Evolutionary conservation across 169 alveolate genomes (phyloP).

Genomic region (Babesia gibsoni): DNA sequence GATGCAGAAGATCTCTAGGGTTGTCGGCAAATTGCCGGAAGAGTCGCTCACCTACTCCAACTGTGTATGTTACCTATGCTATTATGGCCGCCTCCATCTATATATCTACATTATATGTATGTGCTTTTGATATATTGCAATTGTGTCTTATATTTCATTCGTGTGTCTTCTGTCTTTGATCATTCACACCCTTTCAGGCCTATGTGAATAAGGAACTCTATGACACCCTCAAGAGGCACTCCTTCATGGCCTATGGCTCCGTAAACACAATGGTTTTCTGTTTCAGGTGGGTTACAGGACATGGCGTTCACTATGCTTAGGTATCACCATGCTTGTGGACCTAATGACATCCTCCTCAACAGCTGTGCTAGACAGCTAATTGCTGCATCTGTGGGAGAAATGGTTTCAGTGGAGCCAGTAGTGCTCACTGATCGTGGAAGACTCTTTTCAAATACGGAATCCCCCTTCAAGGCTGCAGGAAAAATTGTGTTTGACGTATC

Average conservation of each 20-base stretch:
- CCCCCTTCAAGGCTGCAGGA: conserved; percentile 50
- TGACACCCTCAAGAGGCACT: conserved; percentile 27
- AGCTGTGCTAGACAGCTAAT: conserved; percentile 60
- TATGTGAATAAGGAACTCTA: conserved; percentile 57
- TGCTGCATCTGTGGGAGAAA: conserved; percentile 48
- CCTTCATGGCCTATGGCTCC: conserved; percentile 59
- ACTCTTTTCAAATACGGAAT: not conserved
- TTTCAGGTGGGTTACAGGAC: conserved; percentile 23
- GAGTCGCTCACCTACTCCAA: conserved; percentile 63
- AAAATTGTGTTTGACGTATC: conserved; percentile 52
- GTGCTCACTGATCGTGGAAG: conserved; percentile 1
- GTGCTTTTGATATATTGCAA: not conserved
- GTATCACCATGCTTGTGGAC: conserved; percentile 47
- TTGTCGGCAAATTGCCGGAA: conserved; percentile 62
- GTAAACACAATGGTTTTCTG: conserved; percentile 59
- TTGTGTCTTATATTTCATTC: not conserved
- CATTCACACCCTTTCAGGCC: conserved; percentile 47
- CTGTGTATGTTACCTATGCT: conserved; percentile 41
- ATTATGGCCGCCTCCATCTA: not conserved
- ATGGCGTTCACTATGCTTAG: not conserved
- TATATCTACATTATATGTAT: not conserved
- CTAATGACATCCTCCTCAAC: conserved; percentile 49
- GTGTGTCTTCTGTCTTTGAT: no score
- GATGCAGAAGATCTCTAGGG: conserved; percentile 36
- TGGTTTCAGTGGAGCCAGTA: conserved; percentile 44